phyloP scores from a whole-genome alignment of 441 rosid genomes.

The Bruguiera hainesii region DNA sequence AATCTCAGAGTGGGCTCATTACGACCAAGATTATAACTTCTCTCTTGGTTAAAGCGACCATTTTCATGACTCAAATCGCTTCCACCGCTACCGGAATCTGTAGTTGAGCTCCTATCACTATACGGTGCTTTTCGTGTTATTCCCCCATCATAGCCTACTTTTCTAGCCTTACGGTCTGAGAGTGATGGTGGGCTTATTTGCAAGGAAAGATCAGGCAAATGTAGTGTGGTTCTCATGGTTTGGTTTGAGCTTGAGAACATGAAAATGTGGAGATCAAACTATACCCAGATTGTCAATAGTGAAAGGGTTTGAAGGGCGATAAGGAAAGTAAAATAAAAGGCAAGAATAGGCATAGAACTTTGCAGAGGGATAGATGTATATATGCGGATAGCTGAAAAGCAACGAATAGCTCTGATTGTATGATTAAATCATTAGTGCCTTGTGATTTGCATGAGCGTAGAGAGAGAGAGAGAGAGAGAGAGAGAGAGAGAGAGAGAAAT shows the following conservation, averaged over 20 bases:
- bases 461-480: neutral
- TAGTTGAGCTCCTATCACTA: slow-evolving; percentile 53
- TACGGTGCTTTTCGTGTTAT: slow-evolving; percentile 28
- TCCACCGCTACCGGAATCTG: slow-evolving; percentile 67
- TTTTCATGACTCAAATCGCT: slow-evolving; percentile 82
- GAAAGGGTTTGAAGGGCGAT: slow-evolving; percentile 11
- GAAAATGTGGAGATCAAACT: slow-evolving; percentile 24
- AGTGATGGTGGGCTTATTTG: slow-evolving; percentile 78
- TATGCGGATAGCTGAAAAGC: slow-evolving; percentile 21
- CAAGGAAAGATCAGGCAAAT: slow-evolving; percentile 78
- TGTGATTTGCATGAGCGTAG: slow-evolving; percentile 66
- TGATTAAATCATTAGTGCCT: slow-evolving; percentile 91
- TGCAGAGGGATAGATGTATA: slow-evolving; percentile 12
- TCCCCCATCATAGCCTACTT: slow-evolving; percentile 21
- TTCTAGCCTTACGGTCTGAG: slow-evolving; percentile 22
- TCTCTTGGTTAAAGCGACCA: slow-evolving; percentile 31
- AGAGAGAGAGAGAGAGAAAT: neutral
- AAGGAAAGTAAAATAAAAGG: slow-evolving; percentile 23
- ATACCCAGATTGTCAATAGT: slow-evolving; percentile 1
- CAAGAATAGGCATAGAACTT: slow-evolving; percentile 8
- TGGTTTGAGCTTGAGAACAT: slow-evolving; percentile 36
- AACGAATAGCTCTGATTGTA: slow-evolving; percentile 17
- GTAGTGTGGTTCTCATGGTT: slow-evolving; percentile 30
- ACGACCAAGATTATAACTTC: slow-evolving; percentile 12
- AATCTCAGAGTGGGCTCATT: slow-evolving; percentile 52